Evolutionary conservation across 306 rosid species (phyloP).

Genomic region (Begonia masoniana): DNA sequence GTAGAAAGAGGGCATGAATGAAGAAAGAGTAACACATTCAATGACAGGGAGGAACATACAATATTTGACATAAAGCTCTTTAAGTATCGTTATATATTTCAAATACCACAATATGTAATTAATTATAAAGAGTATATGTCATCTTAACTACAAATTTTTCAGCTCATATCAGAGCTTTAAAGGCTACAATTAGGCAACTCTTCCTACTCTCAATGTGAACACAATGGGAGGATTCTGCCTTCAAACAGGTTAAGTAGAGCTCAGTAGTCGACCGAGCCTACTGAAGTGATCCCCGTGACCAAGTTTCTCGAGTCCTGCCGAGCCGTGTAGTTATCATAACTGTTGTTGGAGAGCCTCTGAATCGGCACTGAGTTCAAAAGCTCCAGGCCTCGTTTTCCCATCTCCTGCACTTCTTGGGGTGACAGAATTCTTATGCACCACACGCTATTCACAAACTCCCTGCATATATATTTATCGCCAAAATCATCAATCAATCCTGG

Average conservation of each 20-base stretch:
- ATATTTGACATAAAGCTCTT: no score
- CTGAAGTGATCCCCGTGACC: conserved; percentile 61
- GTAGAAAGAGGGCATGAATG: no score
- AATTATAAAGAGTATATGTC: no score
- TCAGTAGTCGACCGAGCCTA: conserved; percentile 80
- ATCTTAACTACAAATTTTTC: conserved; percentile 37
- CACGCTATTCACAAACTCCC: conserved; percentile 90
- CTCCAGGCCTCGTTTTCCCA: conserved; percentile 73
- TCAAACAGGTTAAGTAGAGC: conserved; percentile 21
- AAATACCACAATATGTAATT: no score
- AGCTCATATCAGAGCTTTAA: conserved; percentile 40
- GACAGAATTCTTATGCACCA: conserved; percentile 99
- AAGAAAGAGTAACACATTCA: no score
- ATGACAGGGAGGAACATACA: no score
- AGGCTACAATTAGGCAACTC: conserved; percentile 15
- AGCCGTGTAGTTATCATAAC: conserved; percentile 56
- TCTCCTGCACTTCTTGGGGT: conserved; percentile 88
- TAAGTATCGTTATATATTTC: no score
- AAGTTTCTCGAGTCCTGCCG: conserved; percentile 69
- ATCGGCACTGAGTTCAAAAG: conserved; percentile 64
- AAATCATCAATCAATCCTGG: no score
- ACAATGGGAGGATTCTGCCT: conserved; percentile 23
- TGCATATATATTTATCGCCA: conserved; percentile 8
- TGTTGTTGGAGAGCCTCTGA: conserved; percentile 64
- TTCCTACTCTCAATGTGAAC: conserved; percentile 26